Conservation (phyloP, 208 protist species). For the Porcisia deanei region DNA sequence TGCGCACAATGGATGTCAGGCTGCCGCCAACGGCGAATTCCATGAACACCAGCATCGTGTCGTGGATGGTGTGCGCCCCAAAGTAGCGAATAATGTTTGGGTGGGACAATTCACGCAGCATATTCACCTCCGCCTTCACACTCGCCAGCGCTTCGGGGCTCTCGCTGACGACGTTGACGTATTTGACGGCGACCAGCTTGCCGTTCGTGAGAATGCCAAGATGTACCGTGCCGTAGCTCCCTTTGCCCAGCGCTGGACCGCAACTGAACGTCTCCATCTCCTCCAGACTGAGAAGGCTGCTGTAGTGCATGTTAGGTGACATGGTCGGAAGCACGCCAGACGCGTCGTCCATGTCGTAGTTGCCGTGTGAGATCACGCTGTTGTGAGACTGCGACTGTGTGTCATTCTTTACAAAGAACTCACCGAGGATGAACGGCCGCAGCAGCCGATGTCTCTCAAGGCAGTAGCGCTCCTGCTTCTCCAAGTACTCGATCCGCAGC, state of each 20-base stretch:
- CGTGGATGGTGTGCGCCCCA: conserved; percentile 61
- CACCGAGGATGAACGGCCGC: conserved; percentile 41
- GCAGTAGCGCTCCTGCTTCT: conserved; percentile 74
- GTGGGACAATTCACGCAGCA: conserved; percentile 77
- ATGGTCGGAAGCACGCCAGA: conserved; percentile 19
- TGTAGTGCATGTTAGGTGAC: conserved; percentile 31
- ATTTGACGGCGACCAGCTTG: conserved; percentile 68
- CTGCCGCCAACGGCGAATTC: conserved; percentile 90
- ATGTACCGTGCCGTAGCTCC: conserved; percentile 72
- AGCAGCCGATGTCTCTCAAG: conserved; percentile 55
- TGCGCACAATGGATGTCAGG: conserved; percentile 73
- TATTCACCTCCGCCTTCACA: conserved; percentile 71
- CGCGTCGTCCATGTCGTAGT: conserved; percentile 22
- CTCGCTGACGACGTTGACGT: conserved; percentile 57
- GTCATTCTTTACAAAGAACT: conserved; percentile 13
- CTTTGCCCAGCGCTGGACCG: conserved; percentile 70
- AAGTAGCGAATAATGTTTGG: conserved; percentile 89
- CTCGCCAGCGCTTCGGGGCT: conserved; percentile 47
- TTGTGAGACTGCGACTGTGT: conserved; percentile 14
- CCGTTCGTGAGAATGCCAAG: conserved; percentile 60
- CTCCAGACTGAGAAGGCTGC: conserved; percentile 51
- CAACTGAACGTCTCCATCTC: conserved; percentile 83
- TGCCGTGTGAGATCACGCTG: conserved; percentile 9
- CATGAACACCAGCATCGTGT: conserved; percentile 89
- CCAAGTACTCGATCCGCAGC: conserved; percentile 71